These are phyloP conservation scores for Carpinus viminea DNA, from an alignment of 306 rosid genomes.

Conservation along the genomic window DNA sequence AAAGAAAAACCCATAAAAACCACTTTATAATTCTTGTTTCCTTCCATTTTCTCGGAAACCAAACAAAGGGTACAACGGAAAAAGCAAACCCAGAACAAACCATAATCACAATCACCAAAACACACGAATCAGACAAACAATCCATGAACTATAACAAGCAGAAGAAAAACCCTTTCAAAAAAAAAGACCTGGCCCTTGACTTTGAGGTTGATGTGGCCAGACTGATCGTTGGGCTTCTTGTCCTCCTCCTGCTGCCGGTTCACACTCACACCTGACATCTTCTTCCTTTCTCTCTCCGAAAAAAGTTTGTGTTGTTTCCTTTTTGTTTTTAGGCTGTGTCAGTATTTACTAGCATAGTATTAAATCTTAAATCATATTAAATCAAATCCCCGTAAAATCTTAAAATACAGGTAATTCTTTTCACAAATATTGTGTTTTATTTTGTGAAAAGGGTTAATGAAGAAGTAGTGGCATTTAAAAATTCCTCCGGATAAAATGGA, in stretches of 20 bases:
- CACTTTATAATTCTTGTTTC: background rate
- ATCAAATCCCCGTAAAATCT: too few relatives aligned
- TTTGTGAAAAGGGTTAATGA: too few relatives aligned
- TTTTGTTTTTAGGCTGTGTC: background rate
- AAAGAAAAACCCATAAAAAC: background rate
- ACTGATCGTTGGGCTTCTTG: constrained; percentile 65
- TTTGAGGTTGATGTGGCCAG: constrained; percentile 67
- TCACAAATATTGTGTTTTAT: too few relatives aligned
- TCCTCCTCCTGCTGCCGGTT: constrained; percentile 61
- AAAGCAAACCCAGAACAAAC: background rate
- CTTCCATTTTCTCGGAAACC: background rate
- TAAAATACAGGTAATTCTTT: too few relatives aligned
- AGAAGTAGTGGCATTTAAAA: too few relatives aligned
- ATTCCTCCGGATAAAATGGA: too few relatives aligned
- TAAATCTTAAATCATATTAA: too few relatives aligned
- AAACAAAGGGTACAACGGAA: background rate
- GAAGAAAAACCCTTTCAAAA: background rate
- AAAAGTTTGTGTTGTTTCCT: constrained; percentile 34
- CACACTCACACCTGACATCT: constrained; percentile 48
- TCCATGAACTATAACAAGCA: background rate
- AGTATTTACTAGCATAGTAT: too few relatives aligned
- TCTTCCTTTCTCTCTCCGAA: constrained; percentile 9
- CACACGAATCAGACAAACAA: background rate
- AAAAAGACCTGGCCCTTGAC: constrained; percentile 75
- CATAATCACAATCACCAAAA: background rate